Conservation (phyloP, 2,329 filamentous ascomycete genomes). For the Bisporella sp. region DNA sequence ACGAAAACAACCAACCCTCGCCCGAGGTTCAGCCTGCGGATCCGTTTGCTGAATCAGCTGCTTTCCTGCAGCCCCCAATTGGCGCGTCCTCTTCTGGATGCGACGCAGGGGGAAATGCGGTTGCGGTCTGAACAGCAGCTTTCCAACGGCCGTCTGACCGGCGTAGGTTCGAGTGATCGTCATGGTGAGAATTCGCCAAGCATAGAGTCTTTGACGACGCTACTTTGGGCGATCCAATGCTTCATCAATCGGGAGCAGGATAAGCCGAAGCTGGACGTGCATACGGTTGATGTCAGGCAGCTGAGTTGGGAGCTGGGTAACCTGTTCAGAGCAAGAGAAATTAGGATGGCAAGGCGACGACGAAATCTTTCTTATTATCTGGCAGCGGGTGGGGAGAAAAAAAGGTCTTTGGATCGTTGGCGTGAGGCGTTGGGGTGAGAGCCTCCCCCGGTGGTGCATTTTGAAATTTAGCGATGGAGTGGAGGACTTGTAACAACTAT, state of each 20-base stretch:
- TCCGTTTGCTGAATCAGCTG: conserved; percentile 38
- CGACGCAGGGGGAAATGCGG: conserved; percentile 68
- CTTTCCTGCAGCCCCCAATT: conserved; percentile 67
- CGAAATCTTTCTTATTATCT: conserved; percentile 9
- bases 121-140: conserved; percentile 50
- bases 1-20: conserved; percentile 30
- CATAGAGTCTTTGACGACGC: conserved; percentile 26
- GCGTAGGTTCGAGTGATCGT: conserved; percentile 21
- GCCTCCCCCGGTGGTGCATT: no score
- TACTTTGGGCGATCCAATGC: conserved; percentile 25
- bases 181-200: conserved; percentile 17
- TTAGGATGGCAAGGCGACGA: conserved; percentile 1
- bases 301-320: conserved; percentile 18
- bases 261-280: conserved; percentile 21
- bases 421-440: conserved; percentile 17
- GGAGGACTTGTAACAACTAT: no score
- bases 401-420: conserved; percentile 25
- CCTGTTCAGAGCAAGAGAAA: conserved; percentile 18
- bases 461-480: no score
- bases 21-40: conserved; percentile 28
- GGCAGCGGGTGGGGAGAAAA: conserved; percentile 5
- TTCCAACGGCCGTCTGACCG: conserved; percentile 23
- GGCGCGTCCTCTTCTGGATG: conserved; percentile 68
- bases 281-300: conserved; percentile 21
- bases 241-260: conserved; percentile 20